Percentiles rank a stretch among this genome's conserved stretches.
These are phyloP conservation scores for Fraxinus excelsior DNA, from an alignment of 257 asterid species.

Conservation along the genomic window DNA sequence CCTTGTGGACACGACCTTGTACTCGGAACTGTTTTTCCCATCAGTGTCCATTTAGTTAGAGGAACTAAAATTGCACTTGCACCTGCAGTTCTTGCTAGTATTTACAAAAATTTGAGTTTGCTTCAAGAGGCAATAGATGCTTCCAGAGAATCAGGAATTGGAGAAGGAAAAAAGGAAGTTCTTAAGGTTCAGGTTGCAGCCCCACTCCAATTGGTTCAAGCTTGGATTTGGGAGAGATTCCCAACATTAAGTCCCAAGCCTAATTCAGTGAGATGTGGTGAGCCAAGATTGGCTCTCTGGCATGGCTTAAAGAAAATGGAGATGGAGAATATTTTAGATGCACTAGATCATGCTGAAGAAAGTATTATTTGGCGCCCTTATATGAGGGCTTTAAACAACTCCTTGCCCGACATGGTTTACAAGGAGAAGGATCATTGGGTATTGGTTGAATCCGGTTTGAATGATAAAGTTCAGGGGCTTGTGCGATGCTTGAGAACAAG, in stretches of 20 bases:
- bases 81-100: conserved; percentile 37
- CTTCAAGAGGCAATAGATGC: background rate
- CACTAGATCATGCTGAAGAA: conserved; percentile 14
- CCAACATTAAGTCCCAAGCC: conserved; percentile 25
- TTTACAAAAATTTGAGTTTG: conserved; percentile 1
- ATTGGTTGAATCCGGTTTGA: background rate
- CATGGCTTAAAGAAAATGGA: background rate
- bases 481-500: conserved; percentile 28
- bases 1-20: background rate
- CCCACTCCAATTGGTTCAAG: conserved; percentile 35
- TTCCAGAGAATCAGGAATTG: background rate
- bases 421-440: conserved; percentile 27
- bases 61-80: conserved; percentile 35
- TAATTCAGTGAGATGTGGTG: background rate
- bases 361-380: conserved; percentile 45
- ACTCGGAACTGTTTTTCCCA: conserved; percentile 11
- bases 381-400: background rate
- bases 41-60: conserved; percentile 30
- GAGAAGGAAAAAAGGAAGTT: background rate
- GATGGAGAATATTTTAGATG: background rate
- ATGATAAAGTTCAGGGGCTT: conserved; percentile 23
- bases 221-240: conserved; percentile 56
- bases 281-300: conserved; percentile 47
- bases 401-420: background rate
- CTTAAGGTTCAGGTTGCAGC: conserved; percentile 5